Evolutionary conservation across 208 protist species (phyloP), one percentile per base, ranked within the genome.

Genomic region (Leishmania martiniquensis): DNA sequence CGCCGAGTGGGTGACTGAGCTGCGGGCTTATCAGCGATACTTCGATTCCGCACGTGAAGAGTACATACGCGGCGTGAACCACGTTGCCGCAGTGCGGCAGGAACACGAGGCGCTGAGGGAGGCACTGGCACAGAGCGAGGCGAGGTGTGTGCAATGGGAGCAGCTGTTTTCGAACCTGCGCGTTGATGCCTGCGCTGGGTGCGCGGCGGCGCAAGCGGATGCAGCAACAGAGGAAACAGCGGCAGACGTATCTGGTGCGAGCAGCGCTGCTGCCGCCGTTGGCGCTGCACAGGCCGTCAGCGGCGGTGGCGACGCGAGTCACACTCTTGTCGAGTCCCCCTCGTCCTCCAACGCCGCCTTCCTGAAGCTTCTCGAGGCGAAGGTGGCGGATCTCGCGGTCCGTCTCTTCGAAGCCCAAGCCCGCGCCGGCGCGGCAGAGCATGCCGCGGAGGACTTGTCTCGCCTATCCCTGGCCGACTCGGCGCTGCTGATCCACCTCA

Each of bases 331-430:
- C 9, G 22, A 69, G 2, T 25, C 49, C 60, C 29, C 62, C 4
- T 29, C 49, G 7, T 51, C 63, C 29, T 49, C 1, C 7, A 39
- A 45, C 45, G 12, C 10, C 51, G 74, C 45, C 52, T 76, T 85
- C 49, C 52, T 72, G 57, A 55, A 47, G n/a, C 52, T 66, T 20
- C 77, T 94, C 32, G 89, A 95, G 66, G 80, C 84, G 0, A 95
- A 95, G 72, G 71, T 87, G 44, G 84, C 91, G 0, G 89, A 95
- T 65, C 85, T 95, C 54, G 86, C 91, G 2, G 47, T 95, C 37
- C 62, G 78, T 29, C 78, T 95, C 39, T 84, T 81, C 55, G 67
- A 82, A 9, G 68, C 82, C 20, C 77, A 90, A 70, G 63, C 75
- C 45, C 84, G 67, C 25, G 85, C 76, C 6, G 70, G 68, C 2